Evolutionary conservation across 306 rosid species (phyloP).

Genomic region (Malus sieversii): DNA sequence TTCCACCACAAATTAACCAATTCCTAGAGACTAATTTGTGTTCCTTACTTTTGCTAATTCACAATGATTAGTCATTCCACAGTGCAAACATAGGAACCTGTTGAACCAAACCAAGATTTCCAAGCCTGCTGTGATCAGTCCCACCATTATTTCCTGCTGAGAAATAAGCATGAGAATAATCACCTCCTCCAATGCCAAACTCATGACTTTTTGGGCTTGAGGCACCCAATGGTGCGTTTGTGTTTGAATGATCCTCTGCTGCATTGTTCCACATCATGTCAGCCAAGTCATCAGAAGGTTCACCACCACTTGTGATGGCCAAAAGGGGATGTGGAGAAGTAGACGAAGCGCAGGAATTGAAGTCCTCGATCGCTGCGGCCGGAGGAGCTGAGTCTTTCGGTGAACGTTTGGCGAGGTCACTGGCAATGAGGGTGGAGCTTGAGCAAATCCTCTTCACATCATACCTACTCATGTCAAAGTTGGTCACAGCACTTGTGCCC

Average conservation of each 20-base stretch:
- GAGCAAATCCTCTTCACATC: slow-evolving; percentile 98
- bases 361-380: slow-evolving; percentile 18
- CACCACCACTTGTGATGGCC: slow-evolving; percentile 32
- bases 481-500: slow-evolving; percentile 94
- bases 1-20: not conserved
- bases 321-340: slow-evolving; percentile 45
- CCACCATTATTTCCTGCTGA: slow-evolving; percentile 43
- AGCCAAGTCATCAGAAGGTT: slow-evolving; percentile 40
- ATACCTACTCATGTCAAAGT: slow-evolving; percentile 85
- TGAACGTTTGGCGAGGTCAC: slow-evolving; percentile 79
- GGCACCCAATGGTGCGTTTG: not conserved
- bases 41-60: not conserved
- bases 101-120: slow-evolving; percentile 55
- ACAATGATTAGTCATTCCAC: slow-evolving; percentile 50
- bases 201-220: slow-evolving; percentile 41
- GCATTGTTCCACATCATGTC: slow-evolving; percentile 65
- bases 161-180: slow-evolving; percentile 59
- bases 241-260: slow-evolving; percentile 13
- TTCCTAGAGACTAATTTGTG: not conserved
- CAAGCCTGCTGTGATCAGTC: slow-evolving; percentile 38
- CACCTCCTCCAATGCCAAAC: slow-evolving; percentile 43
- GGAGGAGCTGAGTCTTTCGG: slow-evolving; percentile 28
- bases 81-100: slow-evolving; percentile 77
- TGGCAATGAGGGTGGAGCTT: slow-evolving; percentile 79
- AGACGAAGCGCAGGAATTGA: slow-evolving; percentile 30